phyloP scores from a whole-genome alignment of 2,329 filamentous ascomycete genomes.

The Pezicula radicicola region DNA sequence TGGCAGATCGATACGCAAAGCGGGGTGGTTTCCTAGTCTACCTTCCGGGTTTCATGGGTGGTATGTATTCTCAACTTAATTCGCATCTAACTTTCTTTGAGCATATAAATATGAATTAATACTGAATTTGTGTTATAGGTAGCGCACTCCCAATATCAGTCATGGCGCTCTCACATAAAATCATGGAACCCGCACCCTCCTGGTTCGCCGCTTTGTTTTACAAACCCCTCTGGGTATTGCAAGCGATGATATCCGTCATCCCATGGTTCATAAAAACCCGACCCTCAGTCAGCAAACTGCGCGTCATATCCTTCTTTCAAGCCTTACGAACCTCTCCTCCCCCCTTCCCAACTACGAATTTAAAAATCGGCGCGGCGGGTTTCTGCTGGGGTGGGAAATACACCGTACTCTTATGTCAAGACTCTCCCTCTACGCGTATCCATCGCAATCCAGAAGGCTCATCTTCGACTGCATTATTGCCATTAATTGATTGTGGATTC shows the following conservation, averaged over 20 bases:
- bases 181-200: slow-evolving; percentile 13
- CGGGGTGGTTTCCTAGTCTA: slow-evolving; percentile 42
- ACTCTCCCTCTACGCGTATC: slow-evolving; percentile 24
- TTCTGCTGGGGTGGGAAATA: slow-evolving; percentile 65
- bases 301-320: slow-evolving; percentile 35
- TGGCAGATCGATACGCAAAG: slow-evolving; percentile 46
- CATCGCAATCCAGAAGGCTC: slow-evolving; percentile 2
- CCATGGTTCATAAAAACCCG: slow-evolving; percentile 26
- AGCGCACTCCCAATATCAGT: slow-evolving; percentile 7
- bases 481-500: slow-evolving; percentile 47
- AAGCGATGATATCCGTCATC: slow-evolving; percentile 33
- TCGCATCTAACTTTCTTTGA: neutral
- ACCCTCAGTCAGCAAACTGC: slow-evolving; percentile 25
- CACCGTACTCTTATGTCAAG: slow-evolving; percentile 43
- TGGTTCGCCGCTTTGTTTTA: slow-evolving; percentile 19
- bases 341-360: slow-evolving; percentile 22
- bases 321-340: slow-evolving; percentile 28
- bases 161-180: slow-evolving; percentile 14
- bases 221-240: slow-evolving; percentile 39
- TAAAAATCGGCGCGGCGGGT: slow-evolving; percentile 50
- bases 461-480: neutral
- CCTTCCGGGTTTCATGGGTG: slow-evolving; percentile 50
- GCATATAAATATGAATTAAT: neutral
- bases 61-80: slow-evolving; percentile 19
- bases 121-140: slow-evolving; percentile 7